These are phyloP conservation scores for Gomphus bonarii DNA, from an alignment of 1,284 basidiomycete genomes.

Conservation along the genomic window DNA sequence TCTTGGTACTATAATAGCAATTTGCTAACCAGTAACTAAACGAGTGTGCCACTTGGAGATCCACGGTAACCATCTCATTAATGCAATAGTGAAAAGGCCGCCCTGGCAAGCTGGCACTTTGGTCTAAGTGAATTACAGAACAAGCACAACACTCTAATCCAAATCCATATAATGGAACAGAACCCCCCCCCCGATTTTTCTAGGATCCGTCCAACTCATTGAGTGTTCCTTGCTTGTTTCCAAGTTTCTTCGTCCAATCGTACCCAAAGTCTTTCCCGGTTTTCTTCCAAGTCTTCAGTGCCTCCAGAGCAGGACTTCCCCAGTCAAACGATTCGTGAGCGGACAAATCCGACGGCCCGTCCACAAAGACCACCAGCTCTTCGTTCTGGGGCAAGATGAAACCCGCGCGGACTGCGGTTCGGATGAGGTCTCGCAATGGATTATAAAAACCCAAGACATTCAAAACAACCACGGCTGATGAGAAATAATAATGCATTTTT, in stretches of 20 bases:
- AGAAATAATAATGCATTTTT: no score
- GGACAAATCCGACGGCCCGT: constrained; percentile 48
- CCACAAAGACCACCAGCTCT: constrained; percentile 56
- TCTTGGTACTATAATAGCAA: no score
- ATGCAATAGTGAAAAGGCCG: no score
- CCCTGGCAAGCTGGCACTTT: no score
- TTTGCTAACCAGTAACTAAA: no score
- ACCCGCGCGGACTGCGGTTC: constrained; percentile 55
- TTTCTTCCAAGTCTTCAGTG: constrained; percentile 53
- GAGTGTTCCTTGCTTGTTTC: not conserved
- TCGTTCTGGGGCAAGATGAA: constrained; percentile 64
- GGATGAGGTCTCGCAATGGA: constrained; percentile 65
- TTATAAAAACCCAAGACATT: constrained; percentile 78
- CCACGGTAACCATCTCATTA: no score
- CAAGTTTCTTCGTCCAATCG: constrained; percentile 11
- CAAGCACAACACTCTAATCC: not conserved
- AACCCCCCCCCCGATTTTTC: not conserved
- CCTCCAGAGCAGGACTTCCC: constrained; percentile 62
- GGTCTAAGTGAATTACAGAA: not conserved
- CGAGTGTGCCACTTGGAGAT: no score
- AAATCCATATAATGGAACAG: not conserved
- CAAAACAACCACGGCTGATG: constrained; percentile 64
- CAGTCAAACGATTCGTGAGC: constrained; percentile 62
- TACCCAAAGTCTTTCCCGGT: constrained; percentile 10
- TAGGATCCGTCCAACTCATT: not conserved